Conservation (phyloP, 108 stramenopile genomes). For the Skeletonema menzelii region DNA sequence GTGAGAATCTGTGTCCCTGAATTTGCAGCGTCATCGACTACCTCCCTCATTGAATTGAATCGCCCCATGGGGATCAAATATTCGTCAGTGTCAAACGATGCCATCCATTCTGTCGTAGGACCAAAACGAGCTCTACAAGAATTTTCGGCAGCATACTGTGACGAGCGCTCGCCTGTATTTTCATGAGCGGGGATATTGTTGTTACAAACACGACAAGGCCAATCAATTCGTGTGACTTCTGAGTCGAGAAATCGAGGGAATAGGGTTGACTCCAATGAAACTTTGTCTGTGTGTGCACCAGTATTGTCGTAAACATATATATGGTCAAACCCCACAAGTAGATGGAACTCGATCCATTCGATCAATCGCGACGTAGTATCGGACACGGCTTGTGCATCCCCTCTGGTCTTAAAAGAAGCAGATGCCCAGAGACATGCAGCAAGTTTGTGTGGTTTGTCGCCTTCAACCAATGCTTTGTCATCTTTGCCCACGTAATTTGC, state of each 20-base stretch:
- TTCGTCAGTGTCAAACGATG: constrained; percentile 80
- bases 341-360: constrained; percentile 87
- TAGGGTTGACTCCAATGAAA: constrained; percentile 19
- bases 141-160: constrained; percentile 85
- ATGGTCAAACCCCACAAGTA: constrained; percentile 79
- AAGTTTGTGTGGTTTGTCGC: constrained; percentile 41
- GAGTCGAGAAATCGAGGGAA: constrained; percentile 43
- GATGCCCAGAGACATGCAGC: constrained; percentile 73
- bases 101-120: constrained; percentile 74
- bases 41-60: constrained; percentile 25
- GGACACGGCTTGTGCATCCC: constrained; percentile 44
- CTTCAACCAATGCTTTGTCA: background rate
- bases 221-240: constrained; percentile 60
- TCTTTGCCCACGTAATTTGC: constrained; percentile 23
- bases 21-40: constrained; percentile 53
- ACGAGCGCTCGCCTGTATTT: constrained; percentile 75
- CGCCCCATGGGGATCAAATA: constrained; percentile 64
- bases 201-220: constrained; percentile 75
- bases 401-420: constrained; percentile 50
- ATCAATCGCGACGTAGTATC: constrained; percentile 57
- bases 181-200: constrained; percentile 68
- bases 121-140: constrained; percentile 76
- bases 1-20: constrained; percentile 57
- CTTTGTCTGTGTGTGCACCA: constrained; percentile 23
- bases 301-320: constrained; percentile 85